Evolutionary conservation across 2,329 filamentous ascomycete species (phyloP).

Genomic region (Plenodomus lindquistii): DNA sequence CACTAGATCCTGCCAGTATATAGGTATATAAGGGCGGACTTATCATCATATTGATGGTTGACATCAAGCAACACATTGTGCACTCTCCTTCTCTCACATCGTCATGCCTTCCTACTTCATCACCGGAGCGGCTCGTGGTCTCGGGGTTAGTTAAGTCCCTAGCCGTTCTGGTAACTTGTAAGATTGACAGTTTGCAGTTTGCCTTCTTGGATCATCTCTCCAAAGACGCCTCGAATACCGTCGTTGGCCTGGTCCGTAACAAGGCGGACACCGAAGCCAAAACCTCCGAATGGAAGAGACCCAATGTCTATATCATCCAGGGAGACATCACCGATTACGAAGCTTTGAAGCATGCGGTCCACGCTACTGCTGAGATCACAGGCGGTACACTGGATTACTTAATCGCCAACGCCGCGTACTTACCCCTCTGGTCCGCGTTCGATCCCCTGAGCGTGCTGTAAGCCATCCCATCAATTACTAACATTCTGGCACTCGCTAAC

Average conservation of each 20-base stretch:
- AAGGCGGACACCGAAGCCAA: slow-evolving; percentile 8
- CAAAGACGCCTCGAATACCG: slow-evolving; percentile 28
- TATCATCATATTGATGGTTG: background rate
- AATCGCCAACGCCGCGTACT: slow-evolving; percentile 47
- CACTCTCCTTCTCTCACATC: background rate
- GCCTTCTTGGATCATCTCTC: slow-evolving; percentile 38
- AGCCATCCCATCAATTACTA: background rate
- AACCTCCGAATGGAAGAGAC: slow-evolving; percentile 4
- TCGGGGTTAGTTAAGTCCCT: slow-evolving; percentile 24
- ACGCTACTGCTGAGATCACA: slow-evolving; percentile 41
- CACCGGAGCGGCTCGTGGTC: slow-evolving; percentile 38
- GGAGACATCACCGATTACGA: slow-evolving; percentile 41
- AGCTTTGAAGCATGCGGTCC: slow-evolving; percentile 37
- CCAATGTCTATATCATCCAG: slow-evolving; percentile 46
- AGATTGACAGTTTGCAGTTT: slow-evolving; percentile 16
- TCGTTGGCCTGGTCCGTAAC: slow-evolving; percentile 43
- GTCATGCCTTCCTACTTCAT: slow-evolving; percentile 39
- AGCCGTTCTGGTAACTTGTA: background rate
- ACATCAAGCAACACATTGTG: background rate
- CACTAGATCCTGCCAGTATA: no score
- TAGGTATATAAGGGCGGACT: background rate
- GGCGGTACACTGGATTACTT: slow-evolving; percentile 47
- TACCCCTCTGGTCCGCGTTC: slow-evolving; percentile 6
- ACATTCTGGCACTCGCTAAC: background rate
- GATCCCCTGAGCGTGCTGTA: slow-evolving; percentile 16